Conservation (phyloP, 2,329 filamentous ascomycete genomes). For the Xylaria polymorpha region DNA sequence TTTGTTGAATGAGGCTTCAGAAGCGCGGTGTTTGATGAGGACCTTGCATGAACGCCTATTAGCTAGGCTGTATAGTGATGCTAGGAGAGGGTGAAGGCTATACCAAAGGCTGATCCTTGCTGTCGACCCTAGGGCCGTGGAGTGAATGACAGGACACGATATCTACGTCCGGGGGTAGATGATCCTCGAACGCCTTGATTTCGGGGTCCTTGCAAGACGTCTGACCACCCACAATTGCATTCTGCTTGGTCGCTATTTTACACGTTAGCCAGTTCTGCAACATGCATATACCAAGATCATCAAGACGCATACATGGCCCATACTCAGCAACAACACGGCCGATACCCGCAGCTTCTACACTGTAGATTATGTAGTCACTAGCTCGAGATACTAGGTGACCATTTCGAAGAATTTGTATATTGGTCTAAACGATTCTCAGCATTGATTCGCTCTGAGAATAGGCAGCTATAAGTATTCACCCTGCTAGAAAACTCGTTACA, state of each 20-base stretch:
- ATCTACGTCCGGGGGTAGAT: conserved; percentile 88
- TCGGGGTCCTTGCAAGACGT: conserved; percentile 98
- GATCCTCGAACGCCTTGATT: conserved; percentile 89
- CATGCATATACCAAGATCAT: conserved; percentile 34
- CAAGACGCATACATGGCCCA: conserved; percentile 81
- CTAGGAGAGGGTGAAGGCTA: not conserved
- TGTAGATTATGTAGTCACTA: conserved; percentile 99
- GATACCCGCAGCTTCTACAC: conserved; percentile 93
- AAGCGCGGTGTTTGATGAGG: conserved; percentile 91
- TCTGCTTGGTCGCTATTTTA: conserved; percentile 84
- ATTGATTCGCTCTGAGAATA: conserved; percentile 50
- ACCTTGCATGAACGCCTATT: conserved; percentile 58
- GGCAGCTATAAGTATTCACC: conserved; percentile 67
- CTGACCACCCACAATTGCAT: conserved; percentile 95
- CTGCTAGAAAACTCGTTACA: conserved; percentile 83
- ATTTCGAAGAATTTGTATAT: conserved; percentile 90
- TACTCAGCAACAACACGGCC: conserved; percentile 87
- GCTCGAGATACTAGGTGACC: conserved; percentile 94
- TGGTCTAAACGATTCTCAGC: conserved; percentile 75
- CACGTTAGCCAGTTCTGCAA: conserved; percentile 22
- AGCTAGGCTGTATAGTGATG: conserved; percentile 4
- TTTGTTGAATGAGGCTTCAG: conserved; percentile 77
- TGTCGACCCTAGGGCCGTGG: conserved; percentile 90
- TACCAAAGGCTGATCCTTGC: conserved; percentile 89
- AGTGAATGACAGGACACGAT: conserved; percentile 97